Conservation (phyloP, 495 filamentous ascomycete genomes). For the Xanthoparmelia taractica region DNA sequence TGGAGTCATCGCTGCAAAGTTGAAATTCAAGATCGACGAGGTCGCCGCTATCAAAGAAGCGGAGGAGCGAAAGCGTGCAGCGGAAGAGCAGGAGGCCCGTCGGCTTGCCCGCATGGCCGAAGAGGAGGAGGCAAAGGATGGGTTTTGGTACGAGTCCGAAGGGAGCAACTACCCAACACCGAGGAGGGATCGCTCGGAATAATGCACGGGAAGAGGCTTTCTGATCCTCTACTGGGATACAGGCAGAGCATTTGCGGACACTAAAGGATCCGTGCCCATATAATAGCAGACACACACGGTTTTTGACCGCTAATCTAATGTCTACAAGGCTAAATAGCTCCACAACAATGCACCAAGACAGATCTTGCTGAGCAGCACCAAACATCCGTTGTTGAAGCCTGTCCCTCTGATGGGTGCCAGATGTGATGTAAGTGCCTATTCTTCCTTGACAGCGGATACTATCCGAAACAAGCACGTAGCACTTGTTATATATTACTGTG, state of each 20-base stretch:
- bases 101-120: constrained; percentile 1
- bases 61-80: not conserved
- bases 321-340: not conserved
- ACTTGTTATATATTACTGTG: no score
- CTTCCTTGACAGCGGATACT: no score
- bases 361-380: not conserved
- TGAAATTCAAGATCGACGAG: constrained; percentile 14
- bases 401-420: not conserved
- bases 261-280: not conserved
- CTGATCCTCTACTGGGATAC: not conserved
- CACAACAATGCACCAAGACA: not conserved
- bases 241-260: not conserved
- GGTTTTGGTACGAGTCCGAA: not conserved
- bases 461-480: no score
- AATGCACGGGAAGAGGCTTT: not conserved
- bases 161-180: not conserved
- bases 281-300: not conserved
- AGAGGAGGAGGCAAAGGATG: not conserved
- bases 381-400: not conserved
- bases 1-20: constrained; percentile 26
- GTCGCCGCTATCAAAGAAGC: not conserved
- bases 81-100: constrained; percentile 1
- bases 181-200: constrained; percentile 2
- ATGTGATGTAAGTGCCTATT: not conserved
- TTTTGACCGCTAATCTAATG: not conserved